phyloP scores from a whole-genome alignment of 2,329 filamentous ascomycete genomes.

The Diaporthe humulicola region DNA sequence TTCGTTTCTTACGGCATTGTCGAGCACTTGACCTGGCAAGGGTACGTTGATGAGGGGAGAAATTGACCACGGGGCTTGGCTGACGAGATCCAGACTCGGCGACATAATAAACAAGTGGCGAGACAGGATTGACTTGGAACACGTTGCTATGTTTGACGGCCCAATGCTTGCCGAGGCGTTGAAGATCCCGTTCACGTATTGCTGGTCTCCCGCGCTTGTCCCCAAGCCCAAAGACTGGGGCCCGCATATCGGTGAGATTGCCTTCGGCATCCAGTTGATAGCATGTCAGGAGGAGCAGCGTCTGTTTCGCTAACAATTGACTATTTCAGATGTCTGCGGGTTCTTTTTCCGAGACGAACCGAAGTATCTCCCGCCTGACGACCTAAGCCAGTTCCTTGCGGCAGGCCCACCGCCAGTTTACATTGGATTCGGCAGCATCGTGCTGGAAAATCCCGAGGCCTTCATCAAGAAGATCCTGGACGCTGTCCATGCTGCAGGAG shows the following conservation, averaged over 20 bases:
- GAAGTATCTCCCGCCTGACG: neutral
- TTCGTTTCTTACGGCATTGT: neutral
- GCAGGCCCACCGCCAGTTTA: constrained; percentile 53
- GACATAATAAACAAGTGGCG: neutral
- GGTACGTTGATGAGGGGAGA: neutral
- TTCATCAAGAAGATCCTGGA: constrained; percentile 56
- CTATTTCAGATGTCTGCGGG: neutral
- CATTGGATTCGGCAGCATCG: constrained; percentile 65
- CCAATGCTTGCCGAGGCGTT: neutral
- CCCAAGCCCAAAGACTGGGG: neutral
- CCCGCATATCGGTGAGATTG: neutral
- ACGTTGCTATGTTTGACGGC: neutral
- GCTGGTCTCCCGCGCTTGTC: neutral
- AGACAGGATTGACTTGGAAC: neutral
- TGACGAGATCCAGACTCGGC: neutral
- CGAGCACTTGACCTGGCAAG: neutral
- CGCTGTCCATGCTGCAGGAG: constrained; percentile 55
- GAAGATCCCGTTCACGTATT: neutral
- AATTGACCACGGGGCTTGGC: neutral
- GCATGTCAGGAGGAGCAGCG: neutral
- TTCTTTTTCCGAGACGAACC: constrained; percentile 20
- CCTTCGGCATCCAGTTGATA: neutral
- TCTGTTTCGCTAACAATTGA: neutral
- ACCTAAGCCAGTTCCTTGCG: neutral
- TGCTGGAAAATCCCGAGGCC: constrained; percentile 57